Base-by-base conservation (phyloP, 116 monocot species). In the Iris pallida region DNA sequence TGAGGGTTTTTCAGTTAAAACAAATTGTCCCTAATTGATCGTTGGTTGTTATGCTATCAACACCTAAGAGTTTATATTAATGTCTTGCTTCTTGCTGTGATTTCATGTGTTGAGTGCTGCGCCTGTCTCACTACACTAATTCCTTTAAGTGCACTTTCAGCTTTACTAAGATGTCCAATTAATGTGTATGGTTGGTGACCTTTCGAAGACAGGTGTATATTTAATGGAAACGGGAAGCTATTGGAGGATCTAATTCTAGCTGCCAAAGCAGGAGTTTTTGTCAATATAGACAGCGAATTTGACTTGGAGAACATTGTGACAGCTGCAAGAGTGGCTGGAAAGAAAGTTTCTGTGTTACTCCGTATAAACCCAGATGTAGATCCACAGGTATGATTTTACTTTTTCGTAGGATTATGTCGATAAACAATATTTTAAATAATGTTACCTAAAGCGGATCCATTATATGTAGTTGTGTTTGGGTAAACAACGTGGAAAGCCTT, bases 281-380 rank as follows among this genome's bases (percentile, higher is more conserved):
- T 95, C 46, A 95, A 95, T 76, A 77, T 95, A 46, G 95, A 95
- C 47, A 95, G 95, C 65, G 95, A 95, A 72, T 95, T 95, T 73
- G 95, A 95, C 58, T 84, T 90, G 78, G 83, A 88, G 47, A 87
- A 95, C 59, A 90, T 95, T 71, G 91, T 95, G 4, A 69, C 70
- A 58, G 88, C 90, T 42, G 90, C 91, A 42, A 95, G 91, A 72
- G 45, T 81, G 48, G 77, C 71, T 8, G 88, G 91, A 66, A 90
- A 90, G 79, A 79, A 64, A 76, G 85, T 95, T 52, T 75, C 75
- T 9, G 88, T 95, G 70, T 78, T 95, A 65, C 95, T 99, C 62
- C 81, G 99, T 61, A 99, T 93, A 73, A 95, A 90, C 73, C 95
- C 95, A 17, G 95, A 95, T 80, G 95, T 95, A 9, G 95, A 95